These are phyloP conservation scores for Hebeloma cylindrosporum DNA, from an alignment of 768 basidiomycete genomes.

Conservation along the genomic window DNA sequence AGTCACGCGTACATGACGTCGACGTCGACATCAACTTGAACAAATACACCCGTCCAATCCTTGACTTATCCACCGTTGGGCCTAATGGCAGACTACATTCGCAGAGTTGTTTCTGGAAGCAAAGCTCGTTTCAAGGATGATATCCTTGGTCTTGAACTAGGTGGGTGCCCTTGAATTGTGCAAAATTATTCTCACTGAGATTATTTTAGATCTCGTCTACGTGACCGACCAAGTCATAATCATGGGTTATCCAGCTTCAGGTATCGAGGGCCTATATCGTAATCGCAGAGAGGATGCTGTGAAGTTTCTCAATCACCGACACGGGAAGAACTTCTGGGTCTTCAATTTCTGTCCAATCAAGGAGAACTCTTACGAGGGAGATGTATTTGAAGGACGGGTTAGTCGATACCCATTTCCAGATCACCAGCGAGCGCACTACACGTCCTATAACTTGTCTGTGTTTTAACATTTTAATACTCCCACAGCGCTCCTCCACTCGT, in stretches of 20 bases:
- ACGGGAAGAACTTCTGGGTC: slow-evolving; percentile 79
- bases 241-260: slow-evolving; percentile 84
- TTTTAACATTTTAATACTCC: not conserved
- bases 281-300: slow-evolving; percentile 77
- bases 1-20: too few species aligned
- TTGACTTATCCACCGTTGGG: too few species aligned
- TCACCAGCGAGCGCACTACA: slow-evolving; percentile 63
- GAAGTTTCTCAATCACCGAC: slow-evolving; percentile 69
- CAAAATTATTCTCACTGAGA: slow-evolving; percentile 2
- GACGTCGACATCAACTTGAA: too few species aligned
- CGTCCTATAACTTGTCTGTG: not conserved
- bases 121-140: slow-evolving; percentile 78
- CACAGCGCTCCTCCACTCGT: slow-evolving; percentile 74
- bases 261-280: slow-evolving; percentile 77
- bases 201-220: slow-evolving; percentile 52
- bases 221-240: slow-evolving; percentile 75
- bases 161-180: slow-evolving; percentile 33
- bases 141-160: slow-evolving; percentile 67
- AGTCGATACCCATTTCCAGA: slow-evolving; percentile 90
- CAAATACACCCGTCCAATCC: too few species aligned
- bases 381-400: slow-evolving; percentile 69
- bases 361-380: slow-evolving; percentile 78
- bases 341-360: slow-evolving; percentile 85
- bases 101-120: slow-evolving; percentile 76
- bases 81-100: slow-evolving; percentile 64